A percentile compares a stretch with the other conserved stretches of the same genome.
Evolutionary conservation across 192 early-diverging fungal species (phyloP).

Genomic region (Umbelopsis sp.): DNA sequence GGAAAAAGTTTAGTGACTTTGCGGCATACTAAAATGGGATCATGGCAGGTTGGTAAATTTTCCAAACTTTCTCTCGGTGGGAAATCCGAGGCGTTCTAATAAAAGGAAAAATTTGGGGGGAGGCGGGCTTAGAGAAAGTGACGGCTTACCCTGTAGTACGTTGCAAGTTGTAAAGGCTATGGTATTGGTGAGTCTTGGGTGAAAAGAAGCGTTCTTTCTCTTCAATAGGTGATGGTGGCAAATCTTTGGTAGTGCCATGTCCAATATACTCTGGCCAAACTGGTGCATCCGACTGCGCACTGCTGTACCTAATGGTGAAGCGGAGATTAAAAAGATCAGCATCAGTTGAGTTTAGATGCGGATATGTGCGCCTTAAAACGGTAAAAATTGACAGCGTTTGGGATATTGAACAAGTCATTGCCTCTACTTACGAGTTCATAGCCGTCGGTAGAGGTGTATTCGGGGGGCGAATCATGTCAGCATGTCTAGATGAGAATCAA

Average conservation of each 20-base stretch:
- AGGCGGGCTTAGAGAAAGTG: background rate
- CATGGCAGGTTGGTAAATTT: background rate
- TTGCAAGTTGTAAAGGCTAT: conserved; percentile 9
- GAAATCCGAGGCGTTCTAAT: background rate
- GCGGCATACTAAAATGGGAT: too few species aligned
- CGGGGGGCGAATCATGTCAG: background rate
- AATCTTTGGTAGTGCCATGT: background rate
- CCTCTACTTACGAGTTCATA: conserved; percentile 5
- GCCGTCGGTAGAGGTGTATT: background rate
- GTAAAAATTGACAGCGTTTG: background rate
- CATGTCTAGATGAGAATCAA: background rate
- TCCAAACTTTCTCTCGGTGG: conserved; percentile 6
- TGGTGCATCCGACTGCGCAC: background rate
- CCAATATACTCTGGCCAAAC: conserved; percentile 1
- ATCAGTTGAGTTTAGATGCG: background rate
- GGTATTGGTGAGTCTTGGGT: conserved; percentile 4
- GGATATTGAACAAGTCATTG: background rate
- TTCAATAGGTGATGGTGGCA: conserved; percentile 10
- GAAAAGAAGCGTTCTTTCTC: conserved; percentile 6
- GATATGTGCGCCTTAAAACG: background rate
- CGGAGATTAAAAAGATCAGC: conserved; percentile 14
- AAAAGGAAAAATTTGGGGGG: background rate
- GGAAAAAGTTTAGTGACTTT: background rate
- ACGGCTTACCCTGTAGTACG: background rate
- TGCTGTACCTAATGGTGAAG: background rate